Evolutionary conservation across 192 early-diverging fungal species (phyloP).

Genomic region (Coemansia sp.): DNA sequence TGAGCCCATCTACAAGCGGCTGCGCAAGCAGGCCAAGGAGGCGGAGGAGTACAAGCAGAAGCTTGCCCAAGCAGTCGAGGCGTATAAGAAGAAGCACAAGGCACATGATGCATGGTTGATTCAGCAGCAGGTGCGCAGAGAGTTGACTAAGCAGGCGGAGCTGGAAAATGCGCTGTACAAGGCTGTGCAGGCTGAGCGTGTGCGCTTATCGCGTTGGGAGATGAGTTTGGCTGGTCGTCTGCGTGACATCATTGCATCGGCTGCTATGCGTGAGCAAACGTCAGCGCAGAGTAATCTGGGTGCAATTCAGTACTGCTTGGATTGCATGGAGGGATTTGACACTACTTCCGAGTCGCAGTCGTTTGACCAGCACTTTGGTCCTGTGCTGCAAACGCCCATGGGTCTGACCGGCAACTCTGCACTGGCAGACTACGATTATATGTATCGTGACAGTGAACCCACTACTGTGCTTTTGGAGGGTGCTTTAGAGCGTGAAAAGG

Average conservation of each 20-base stretch:
- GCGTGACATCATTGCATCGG: slow-evolving; percentile 18
- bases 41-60: slow-evolving; percentile 36
- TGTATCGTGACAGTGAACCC: slow-evolving; percentile 35
- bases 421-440: slow-evolving; percentile 37
- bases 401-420: slow-evolving; percentile 24
- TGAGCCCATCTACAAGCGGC: slow-evolving; percentile 31
- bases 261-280: slow-evolving; percentile 12
- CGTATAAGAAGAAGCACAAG: slow-evolving; percentile 25
- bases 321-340: slow-evolving; percentile 24
- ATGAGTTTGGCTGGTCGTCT: slow-evolving; percentile 19
- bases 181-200: slow-evolving; percentile 38
- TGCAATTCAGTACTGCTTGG: slow-evolving; percentile 7
- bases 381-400: slow-evolving; percentile 23
- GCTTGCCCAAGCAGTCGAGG: slow-evolving; percentile 32
- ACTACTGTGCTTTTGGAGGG: slow-evolving; percentile 36
- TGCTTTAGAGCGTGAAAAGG: slow-evolving; percentile 37
- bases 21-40: slow-evolving; percentile 40
- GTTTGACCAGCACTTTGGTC: slow-evolving; percentile 27
- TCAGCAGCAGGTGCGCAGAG: slow-evolving; percentile 38
- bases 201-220: slow-evolving; percentile 31
- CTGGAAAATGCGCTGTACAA: slow-evolving; percentile 32
- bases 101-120: slow-evolving; percentile 33
- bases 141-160: slow-evolving; percentile 35
- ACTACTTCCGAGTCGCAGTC: slow-evolving; percentile 16
- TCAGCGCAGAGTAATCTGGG: slow-evolving; percentile 12